Conservation (phyloP, 352 stramenopile species). For the Globisporangium paddicum region DNA sequence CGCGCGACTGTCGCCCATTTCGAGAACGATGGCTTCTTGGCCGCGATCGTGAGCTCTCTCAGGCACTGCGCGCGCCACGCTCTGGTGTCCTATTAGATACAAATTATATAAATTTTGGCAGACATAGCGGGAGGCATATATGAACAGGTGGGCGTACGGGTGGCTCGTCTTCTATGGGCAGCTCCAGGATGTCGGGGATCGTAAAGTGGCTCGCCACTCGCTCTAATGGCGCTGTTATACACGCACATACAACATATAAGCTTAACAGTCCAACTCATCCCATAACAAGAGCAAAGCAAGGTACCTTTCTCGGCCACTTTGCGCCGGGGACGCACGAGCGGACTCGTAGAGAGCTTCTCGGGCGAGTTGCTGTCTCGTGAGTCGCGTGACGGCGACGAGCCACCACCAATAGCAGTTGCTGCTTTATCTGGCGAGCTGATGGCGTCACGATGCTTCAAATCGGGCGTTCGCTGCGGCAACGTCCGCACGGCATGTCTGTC, state of each 20-base stretch:
- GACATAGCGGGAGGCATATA: too few relatives aligned
- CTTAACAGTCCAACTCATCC: not conserved
- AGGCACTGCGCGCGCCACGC: constrained; percentile 38
- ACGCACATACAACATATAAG: not conserved
- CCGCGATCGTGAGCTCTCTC: constrained; percentile 20
- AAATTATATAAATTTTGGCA: too few relatives aligned
- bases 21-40: constrained; percentile 26
- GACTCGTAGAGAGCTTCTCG: constrained; percentile 4
- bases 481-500: constrained; percentile 47
- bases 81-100: constrained; percentile 23
- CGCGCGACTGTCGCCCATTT: constrained; percentile 39
- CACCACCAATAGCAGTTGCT: not conserved
- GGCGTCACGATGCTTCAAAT: not conserved
- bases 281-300: not conserved
- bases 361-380: constrained; percentile 3
- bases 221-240: not conserved
- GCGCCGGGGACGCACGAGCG: not conserved
- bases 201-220: not conserved
- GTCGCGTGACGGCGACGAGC: not conserved
- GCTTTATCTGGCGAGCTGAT: constrained; percentile 1
- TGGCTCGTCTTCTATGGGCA: constrained; percentile 4
- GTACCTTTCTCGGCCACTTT: constrained; percentile 3
- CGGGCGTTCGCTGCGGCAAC: constrained; percentile 31
- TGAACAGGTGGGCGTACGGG: not conserved
- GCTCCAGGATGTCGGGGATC: constrained; percentile 10